Evolutionary conservation across 371 early-diverging fungal species (phyloP), one percentile per base, ranked within the genome.

Genomic region (Mortierella sp.): DNA sequence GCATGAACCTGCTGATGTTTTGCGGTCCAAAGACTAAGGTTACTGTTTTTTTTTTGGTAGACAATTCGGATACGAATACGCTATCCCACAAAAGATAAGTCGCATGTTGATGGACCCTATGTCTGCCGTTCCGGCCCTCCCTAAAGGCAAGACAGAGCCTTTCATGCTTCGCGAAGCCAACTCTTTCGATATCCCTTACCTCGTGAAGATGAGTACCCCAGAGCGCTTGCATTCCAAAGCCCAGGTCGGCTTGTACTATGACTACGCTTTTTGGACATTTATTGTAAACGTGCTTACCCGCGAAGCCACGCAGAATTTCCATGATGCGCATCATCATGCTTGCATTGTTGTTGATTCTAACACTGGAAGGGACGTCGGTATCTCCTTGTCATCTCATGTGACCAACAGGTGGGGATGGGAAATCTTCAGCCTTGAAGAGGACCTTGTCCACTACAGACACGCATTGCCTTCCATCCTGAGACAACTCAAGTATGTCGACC

Each of bases 11-110:
- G n/a, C n/a, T n/a, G n/a, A n/a, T n/a, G n/a, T n/a, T n/a, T n/a
- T n/a, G n/a, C n/a, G n/a, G n/a, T n/a, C n/a, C n/a, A n/a, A n/a
- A n/a, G n/a, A n/a, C n/a, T n/a, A n/a, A n/a, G n/a, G n/a, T n/a
- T 49, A 2, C n/a, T 43, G 1, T 15, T 2, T 43, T 43, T 15
- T 15, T 21, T 43, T 43, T 15, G 2, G 2, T 30, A 56, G 56
- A 4, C 60, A 54, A 50, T 73, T 73, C 50, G 73, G 73, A 39
- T 73, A 73, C 23, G 63, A 62, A 26, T 63, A 73, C 34, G 63
- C 64, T 3, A 23, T 73, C 24, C 57, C 63, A 0, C 23, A 34
- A 26, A 57, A 50, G 37, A 24, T 34, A 5, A 28, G 24, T 28
- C 48, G 59, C 1, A 15, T 21, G 7, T 42, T 71, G 47, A 50